phyloP scores from a whole-genome alignment of 768 basidiomycete genomes.

The Cubamyces sp. region DNA sequence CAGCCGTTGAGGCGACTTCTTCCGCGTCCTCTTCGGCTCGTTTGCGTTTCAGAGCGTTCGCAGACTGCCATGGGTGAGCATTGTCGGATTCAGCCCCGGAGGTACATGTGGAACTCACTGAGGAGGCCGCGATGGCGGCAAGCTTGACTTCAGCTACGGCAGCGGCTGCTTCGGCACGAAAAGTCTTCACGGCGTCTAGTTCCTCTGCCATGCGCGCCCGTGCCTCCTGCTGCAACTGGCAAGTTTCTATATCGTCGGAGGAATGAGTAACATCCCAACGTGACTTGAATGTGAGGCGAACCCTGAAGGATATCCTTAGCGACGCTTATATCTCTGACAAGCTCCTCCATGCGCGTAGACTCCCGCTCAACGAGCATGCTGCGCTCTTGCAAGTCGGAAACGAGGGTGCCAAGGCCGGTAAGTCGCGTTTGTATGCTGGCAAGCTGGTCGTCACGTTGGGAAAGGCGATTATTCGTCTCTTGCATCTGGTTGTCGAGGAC shows the following conservation, averaged over 20 bases:
- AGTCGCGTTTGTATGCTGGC: conserved; percentile 35
- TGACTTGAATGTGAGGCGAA: background rate
- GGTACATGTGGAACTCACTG: conserved; percentile 25
- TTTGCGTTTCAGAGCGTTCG: conserved; percentile 64
- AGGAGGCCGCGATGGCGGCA: conserved; percentile 1
- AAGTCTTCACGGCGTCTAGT: conserved; percentile 47
- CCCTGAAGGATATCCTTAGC: conserved; percentile 23
- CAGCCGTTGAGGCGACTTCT: conserved; percentile 5
- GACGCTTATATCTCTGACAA: conserved; percentile 10
- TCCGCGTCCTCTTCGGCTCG: conserved; percentile 40
- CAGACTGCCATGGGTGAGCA: conserved; percentile 18
- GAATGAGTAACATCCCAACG: background rate
- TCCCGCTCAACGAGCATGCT: conserved; percentile 12
- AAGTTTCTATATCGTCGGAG: conserved; percentile 20
- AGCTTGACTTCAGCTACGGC: conserved; percentile 39
- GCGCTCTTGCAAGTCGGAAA: conserved; percentile 21
- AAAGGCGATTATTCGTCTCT: conserved; percentile 39
- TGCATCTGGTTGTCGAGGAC: conserved; percentile 46
- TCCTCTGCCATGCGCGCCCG: conserved; percentile 49
- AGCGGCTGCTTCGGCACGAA: conserved; percentile 44
- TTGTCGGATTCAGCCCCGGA: conserved; percentile 1
- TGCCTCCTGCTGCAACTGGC: conserved; percentile 35
- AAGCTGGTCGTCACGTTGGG: conserved; percentile 39
- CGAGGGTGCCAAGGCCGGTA: conserved; percentile 14
- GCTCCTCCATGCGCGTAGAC: conserved; percentile 11